Evolutionary conservation across 306 rosid genomes (phyloP), one percentile per base, ranked within the genome.

Genomic region (Abrus precatorius): DNA sequence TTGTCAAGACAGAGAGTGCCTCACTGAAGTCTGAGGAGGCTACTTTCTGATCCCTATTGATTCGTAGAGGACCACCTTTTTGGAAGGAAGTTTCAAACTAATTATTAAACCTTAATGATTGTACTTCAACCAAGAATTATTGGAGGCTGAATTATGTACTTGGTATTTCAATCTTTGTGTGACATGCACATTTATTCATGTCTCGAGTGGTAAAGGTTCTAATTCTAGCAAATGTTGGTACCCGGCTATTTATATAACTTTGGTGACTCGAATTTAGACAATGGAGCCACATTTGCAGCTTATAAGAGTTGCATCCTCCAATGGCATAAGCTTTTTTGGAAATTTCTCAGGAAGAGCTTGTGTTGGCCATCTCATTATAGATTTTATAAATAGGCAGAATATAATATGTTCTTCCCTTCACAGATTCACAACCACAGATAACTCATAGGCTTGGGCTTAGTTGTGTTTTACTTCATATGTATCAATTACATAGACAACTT

Each of bases 181-280:
- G 54, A 9, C 64, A 61, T 34, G 8, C 32, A 52, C 71, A 76
- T 41, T 72, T 4, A 28, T 69, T 36, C 40, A 36, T 2, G 40
- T 36, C 4, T 54, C 41, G 20, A 38, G 61, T 62, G 87, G 65
- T 4, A 70, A 82, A 54, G 71, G 59, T 13, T 47, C 56, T 34
- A 34, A 47, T 10, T 49, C 32, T 4, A 80, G 1, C 29, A 74
- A 59, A 36, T 93, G 99, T 83, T 66, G 77, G 78, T 91, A 79
- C 80, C 92, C 92, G 1, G 99, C 95, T n/a, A 76, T 91, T 84
- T 30, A 34, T 93, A 88, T 89, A 95, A 95, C 84, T 95, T 95
- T 76, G 97, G 99, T 1, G 97, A 95, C 88, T 95, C 99, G 80
- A 95, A 95, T 77, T 95, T 98, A 2, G 99, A 95, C 82, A 95